Conservation (phyloP, 108 stramenopile species). For the Stephanodiscus minutulus region DNA sequence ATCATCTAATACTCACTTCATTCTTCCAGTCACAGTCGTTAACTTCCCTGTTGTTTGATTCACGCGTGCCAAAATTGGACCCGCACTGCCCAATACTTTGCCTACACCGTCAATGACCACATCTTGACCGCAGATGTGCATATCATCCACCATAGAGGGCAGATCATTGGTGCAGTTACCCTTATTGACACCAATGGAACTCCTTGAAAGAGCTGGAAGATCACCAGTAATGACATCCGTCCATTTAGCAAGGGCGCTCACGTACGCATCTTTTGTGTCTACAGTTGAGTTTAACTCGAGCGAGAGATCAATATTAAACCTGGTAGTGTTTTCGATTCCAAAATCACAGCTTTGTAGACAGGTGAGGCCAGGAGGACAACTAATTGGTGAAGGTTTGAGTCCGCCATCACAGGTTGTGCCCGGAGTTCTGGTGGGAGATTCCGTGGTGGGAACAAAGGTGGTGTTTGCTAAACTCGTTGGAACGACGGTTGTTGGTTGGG, state of each 20-base stretch:
- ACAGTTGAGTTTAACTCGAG: background rate
- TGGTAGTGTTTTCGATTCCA: background rate
- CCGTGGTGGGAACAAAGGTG: too few relatives aligned
- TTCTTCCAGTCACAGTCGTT: background rate
- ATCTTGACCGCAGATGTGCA: conserved; percentile 19
- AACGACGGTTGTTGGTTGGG: too few relatives aligned
- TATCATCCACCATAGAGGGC: background rate
- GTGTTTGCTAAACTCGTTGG: too few relatives aligned
- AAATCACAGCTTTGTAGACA: background rate
- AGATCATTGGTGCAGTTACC: conserved; percentile 4
- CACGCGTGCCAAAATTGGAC: background rate
- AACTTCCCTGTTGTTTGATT: background rate
- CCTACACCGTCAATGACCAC: conserved; percentile 7
- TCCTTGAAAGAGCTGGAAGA: too few relatives aligned
- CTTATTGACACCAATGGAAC: too few relatives aligned
- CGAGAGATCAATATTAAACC: conserved; percentile 37
- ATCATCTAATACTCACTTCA: background rate
- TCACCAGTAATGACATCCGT: conserved; percentile 25
- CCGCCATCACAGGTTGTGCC: too few relatives aligned
- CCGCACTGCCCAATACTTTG: conserved; percentile 16
- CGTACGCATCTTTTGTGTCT: conserved; percentile 21
- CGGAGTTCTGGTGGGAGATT: too few relatives aligned
- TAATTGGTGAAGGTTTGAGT: too few relatives aligned
- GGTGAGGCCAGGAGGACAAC: background rate
- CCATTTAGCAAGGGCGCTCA: conserved; percentile 22